Conservation (phyloP, 371 early-diverging fungal species). For the Haplosporangium sp. region DNA sequence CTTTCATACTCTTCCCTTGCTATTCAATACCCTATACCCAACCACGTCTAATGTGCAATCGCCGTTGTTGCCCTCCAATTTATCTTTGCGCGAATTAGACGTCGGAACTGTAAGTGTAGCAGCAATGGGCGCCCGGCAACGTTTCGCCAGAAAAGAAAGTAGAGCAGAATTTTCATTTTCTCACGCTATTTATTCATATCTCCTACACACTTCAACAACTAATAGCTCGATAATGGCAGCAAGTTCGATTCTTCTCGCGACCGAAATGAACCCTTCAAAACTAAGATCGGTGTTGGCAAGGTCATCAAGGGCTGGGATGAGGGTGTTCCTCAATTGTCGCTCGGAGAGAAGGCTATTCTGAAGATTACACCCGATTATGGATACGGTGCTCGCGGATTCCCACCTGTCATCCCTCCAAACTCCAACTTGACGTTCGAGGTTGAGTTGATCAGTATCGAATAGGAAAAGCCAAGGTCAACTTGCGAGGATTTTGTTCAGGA, state of each 20-base stretch:
- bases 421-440: constrained; percentile 87
- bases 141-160: too few relatives aligned
- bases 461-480: too few relatives aligned
- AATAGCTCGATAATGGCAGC: constrained; percentile 68
- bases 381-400: constrained; percentile 76
- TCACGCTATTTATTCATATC: too few relatives aligned
- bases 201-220: too few relatives aligned
- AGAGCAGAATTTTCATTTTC: too few relatives aligned
- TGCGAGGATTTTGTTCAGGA: too few relatives aligned
- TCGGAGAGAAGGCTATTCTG: constrained; percentile 78
- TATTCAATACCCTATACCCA: neutral
- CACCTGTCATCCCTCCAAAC: constrained; percentile 83
- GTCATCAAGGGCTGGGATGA: constrained; percentile 93
- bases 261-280: constrained; percentile 81
- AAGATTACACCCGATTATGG: constrained; percentile 81
- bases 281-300: constrained; percentile 90
- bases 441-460: constrained; percentile 84
- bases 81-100: constrained; percentile 1
- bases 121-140: neutral
- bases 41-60: too few relatives aligned
- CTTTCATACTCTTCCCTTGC: neutral
- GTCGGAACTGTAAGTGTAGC: constrained; percentile 35
- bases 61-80: neutral
- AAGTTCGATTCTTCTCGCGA: constrained; percentile 92
- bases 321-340: constrained; percentile 87